phyloP scores from a whole-genome alignment of 768 basidiomycete species.

The Fibroporia radiculosa region DNA sequence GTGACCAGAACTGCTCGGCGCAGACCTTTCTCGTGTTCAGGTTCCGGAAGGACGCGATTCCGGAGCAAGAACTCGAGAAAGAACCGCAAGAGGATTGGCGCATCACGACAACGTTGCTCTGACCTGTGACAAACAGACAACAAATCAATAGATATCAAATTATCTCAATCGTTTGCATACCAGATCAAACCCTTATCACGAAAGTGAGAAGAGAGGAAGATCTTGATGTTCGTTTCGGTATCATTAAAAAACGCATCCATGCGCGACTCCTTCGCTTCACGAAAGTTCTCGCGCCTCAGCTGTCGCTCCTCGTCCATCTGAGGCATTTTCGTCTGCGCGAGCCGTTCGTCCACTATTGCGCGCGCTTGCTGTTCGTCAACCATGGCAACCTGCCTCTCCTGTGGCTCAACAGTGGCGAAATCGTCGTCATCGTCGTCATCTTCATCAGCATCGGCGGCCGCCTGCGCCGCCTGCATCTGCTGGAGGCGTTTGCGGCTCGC shows the following conservation, averaged over 20 bases:
- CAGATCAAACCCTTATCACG: slow-evolving; percentile 62
- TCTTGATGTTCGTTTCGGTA: slow-evolving; percentile 47
- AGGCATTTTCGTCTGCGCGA: neutral
- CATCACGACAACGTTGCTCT: slow-evolving; percentile 33
- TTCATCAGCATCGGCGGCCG: slow-evolving; percentile 21
- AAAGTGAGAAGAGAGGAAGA: slow-evolving; percentile 69
- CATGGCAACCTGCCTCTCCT: slow-evolving; percentile 6
- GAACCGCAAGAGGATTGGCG: slow-evolving; percentile 49
- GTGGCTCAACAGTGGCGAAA: slow-evolving; percentile 8
- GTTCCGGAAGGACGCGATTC: slow-evolving; percentile 45
- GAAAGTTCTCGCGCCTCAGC: slow-evolving; percentile 14
- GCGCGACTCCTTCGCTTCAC: slow-evolving; percentile 17
- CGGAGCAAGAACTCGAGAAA: slow-evolving; percentile 57
- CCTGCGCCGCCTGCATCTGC: slow-evolving; percentile 8
- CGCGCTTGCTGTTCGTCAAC: slow-evolving; percentile 8
- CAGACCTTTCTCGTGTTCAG: slow-evolving; percentile 35
- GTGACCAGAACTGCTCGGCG: slow-evolving; percentile 38
- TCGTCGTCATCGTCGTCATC: slow-evolving; percentile 19
- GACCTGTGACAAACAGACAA: no score
- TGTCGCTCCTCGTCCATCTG: slow-evolving; percentile 9
- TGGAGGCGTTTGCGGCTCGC: slow-evolving; percentile 9
- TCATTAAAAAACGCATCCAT: slow-evolving; percentile 50
- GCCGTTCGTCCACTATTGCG: neutral
- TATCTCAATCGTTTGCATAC: no score
- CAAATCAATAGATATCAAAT: neutral